Percentiles rank a stretch among this genome's conserved stretches.
These are phyloP conservation scores for Metschnikowia hibisci DNA, from an alignment of 805 yeast species.

Conservation along the genomic window DNA sequence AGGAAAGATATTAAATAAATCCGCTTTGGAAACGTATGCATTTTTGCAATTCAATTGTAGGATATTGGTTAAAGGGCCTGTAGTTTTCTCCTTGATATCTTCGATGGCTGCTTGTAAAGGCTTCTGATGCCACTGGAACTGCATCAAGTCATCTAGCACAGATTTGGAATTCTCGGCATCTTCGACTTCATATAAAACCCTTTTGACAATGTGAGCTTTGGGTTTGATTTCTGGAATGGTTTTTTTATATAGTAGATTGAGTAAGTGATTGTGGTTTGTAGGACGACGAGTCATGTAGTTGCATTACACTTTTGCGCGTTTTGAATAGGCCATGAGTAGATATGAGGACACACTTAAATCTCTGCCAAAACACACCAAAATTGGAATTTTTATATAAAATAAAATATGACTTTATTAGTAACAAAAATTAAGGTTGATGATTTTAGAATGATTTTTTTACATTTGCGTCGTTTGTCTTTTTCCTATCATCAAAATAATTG, in stretches of 20 bases:
- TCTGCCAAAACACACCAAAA: too few species aligned
- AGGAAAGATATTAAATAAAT: slow-evolving; percentile 39
- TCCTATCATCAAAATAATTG: too few species aligned
- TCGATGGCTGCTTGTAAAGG: slow-evolving; percentile 24
- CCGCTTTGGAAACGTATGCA: slow-evolving; percentile 35
- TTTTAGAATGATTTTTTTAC: too few species aligned
- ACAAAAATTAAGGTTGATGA: too few species aligned
- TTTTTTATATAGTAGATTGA: slow-evolving; percentile 29
- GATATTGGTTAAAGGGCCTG: slow-evolving; percentile 21
- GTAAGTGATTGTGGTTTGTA: slow-evolving; percentile 24
- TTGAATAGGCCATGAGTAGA: background rate
- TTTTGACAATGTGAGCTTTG: slow-evolving; percentile 25
- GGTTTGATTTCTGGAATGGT: slow-evolving; percentile 27
- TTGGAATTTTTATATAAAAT: too few species aligned
- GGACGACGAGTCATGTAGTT: background rate
- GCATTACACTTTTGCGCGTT: background rate
- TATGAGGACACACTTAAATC: too few species aligned
- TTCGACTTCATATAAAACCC: slow-evolving; percentile 25
- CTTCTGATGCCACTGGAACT: slow-evolving; percentile 29
- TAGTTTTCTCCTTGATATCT: slow-evolving; percentile 19
- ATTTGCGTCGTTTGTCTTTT: too few species aligned
- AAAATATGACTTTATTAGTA: too few species aligned
- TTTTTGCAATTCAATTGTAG: slow-evolving; percentile 36
- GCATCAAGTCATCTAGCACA: slow-evolving; percentile 26
- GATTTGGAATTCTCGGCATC: slow-evolving; percentile 14